A percentile compares a stretch with the other conserved stretches of the same genome.
These are phyloP conservation scores for Paraphaeosphaeria sporulosa DNA, from an alignment of 2,329 filamentous ascomycete species.

Conservation along the genomic window DNA sequence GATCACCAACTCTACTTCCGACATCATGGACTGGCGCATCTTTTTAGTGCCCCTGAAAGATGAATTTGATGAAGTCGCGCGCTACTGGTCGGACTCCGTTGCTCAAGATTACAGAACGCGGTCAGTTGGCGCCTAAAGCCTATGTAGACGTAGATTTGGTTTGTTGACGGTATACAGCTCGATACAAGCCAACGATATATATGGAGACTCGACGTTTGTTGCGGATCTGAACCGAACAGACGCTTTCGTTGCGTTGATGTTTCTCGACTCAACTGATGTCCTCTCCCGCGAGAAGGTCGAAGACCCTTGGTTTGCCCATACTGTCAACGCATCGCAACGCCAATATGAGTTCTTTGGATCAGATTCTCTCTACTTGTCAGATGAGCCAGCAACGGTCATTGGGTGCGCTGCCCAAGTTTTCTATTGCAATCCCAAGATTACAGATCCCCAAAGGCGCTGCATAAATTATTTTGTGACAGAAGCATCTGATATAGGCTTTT, in stretches of 20 bases:
- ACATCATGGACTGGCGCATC: not conserved
- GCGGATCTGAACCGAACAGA: constrained; percentile 10
- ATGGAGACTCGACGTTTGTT: not conserved
- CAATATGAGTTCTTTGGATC: not conserved
- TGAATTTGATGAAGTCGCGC: not conserved
- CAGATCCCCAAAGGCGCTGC: too few species aligned
- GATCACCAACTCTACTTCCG: not conserved
- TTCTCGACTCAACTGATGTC: constrained; percentile 10
- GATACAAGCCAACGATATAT: too few species aligned
- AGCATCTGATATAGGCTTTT: not conserved
- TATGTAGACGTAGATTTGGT: too few species aligned
- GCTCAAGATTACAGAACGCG: not conserved
- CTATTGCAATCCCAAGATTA: constrained; percentile 19
- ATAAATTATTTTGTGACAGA: too few species aligned
- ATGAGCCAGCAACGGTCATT: constrained; percentile 15
- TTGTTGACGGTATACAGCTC: too few species aligned
- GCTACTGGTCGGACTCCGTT: not conserved
- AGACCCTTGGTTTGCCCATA: constrained; percentile 21
- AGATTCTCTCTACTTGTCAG: constrained; percentile 7
- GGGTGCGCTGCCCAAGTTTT: constrained; percentile 16
- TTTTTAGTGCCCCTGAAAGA: constrained; percentile 6
- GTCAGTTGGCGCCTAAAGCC: too few species aligned
- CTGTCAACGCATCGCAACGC: not conserved
- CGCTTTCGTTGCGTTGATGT: not conserved
- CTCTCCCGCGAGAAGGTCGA: constrained; percentile 3